Evolutionary conservation across 176 grass and related monocot genomes (phyloP), one percentile per base, ranked within the genome.

Genomic region (Triticum dicoccoides): DNA sequence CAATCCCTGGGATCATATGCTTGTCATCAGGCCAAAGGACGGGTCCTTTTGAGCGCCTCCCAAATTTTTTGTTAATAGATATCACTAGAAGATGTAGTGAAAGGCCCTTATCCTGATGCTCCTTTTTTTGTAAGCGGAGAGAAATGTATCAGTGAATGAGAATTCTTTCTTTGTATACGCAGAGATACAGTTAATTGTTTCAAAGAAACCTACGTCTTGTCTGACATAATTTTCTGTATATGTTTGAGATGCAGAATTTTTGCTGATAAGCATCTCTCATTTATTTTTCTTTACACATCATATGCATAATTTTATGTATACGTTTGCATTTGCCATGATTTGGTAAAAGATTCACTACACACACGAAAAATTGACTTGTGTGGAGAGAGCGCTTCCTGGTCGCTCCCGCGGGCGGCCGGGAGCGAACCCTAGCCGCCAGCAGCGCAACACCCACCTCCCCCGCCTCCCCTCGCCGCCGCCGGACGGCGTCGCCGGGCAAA

Each of bases 121-220:
- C 18, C 42, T 87, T 88, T 91, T 83, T 86, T 87, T 91, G 65
- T 88, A 82, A 82, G 32, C 9, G 52, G 65, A 73, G 72, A 71
- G 72, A 35, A 42, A 10, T 78, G 69, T 80, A 75, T 63, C 21
- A 44, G 39, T 58, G 64, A 65, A 71, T 59, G 15, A 23, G 24
- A 71, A 11, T 8, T 76, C 69, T 33, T 21, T 15, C 49, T 69
- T 71, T 88, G 63, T 88, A 29, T 65, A 87, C 66, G 61, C 80
- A 51, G 2, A 80, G 61, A 76, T 80, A 63, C 37, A 8, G 25
- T 51, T 77, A 47, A 90, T 78, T 78, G 51, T 39, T 83, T 23
- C 0, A 72, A 76, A 75, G n/a, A 8, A 82, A 69, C 42, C 69
- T 61, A 39, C 38, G 37, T 41, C 11, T 34, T 52, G 3, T 42